A percentile compares a stretch with the other conserved stretches of the same genome.
Conservation (phyloP, 2,329 filamentous ascomycete genomes). For the Pseudogymnoascus sp. region DNA sequence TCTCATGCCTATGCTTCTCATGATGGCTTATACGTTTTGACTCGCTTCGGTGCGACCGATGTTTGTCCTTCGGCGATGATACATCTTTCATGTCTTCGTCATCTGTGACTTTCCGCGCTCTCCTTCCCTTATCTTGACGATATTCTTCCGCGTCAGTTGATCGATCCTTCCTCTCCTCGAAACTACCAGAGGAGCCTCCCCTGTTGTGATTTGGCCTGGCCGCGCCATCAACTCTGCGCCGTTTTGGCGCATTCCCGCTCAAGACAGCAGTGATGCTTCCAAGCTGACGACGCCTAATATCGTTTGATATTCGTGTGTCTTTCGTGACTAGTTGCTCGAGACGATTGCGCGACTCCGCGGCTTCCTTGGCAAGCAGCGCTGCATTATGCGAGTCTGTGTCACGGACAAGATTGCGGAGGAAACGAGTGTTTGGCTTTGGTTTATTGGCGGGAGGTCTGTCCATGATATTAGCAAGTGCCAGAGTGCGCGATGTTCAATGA, state of each 20-base stretch:
- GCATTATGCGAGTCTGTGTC: slow-evolving; percentile 87
- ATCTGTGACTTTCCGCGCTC: not conserved
- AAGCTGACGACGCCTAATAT: slow-evolving; percentile 51
- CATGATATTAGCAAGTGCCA: not conserved
- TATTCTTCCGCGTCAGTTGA: not conserved
- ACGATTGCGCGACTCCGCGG: slow-evolving; percentile 66
- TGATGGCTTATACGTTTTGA: not conserved
- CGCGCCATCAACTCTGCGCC: slow-evolving; percentile 15
- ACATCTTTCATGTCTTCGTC: not conserved
- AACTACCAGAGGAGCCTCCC: not conserved
- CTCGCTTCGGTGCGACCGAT: not conserved
- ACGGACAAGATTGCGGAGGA: slow-evolving; percentile 79
- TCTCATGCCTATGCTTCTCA: not conserved
- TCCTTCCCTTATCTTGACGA: not conserved
- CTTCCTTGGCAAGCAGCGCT: slow-evolving; percentile 75
- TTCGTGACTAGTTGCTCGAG: slow-evolving; percentile 53
- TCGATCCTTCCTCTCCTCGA: not conserved
- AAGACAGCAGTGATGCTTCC: slow-evolving; percentile 55
- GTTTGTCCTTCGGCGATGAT: not conserved
- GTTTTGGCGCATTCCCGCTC: slow-evolving; percentile 30
- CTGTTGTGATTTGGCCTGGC: not conserved
- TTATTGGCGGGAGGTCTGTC: slow-evolving; percentile 45
- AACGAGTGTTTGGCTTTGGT: slow-evolving; percentile 86
- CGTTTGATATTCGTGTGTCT: slow-evolving; percentile 33
- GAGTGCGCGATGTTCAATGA: not conserved